phyloP scores from a whole-genome alignment of 441 rosid genomes.

The Heliophila coronopifolia region DNA sequence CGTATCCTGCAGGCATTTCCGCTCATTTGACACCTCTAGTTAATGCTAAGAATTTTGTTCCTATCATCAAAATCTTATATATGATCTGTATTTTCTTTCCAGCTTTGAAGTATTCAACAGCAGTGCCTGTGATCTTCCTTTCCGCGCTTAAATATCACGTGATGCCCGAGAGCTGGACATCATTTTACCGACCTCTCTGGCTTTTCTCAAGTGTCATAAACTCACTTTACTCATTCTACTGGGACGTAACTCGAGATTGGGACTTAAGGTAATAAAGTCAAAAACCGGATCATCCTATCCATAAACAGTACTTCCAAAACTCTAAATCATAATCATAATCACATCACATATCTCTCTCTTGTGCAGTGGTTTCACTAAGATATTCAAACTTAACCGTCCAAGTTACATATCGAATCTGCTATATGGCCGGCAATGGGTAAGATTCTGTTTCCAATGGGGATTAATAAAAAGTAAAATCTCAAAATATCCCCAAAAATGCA shows the following conservation, averaged over 20 bases:
- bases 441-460: constrained; percentile 9
- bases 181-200: constrained; percentile 62
- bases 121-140: constrained; percentile 68
- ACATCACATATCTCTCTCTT: not conserved
- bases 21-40: too few relatives aligned
- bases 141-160: constrained; percentile 71
- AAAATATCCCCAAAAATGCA: too few relatives aligned
- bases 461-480: too few relatives aligned
- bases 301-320: not conserved
- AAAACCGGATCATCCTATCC: not conserved
- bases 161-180: constrained; percentile 50
- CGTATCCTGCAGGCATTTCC: too few relatives aligned
- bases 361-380: constrained; percentile 54
- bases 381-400: constrained; percentile 61
- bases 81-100: constrained; percentile 23
- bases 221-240: constrained; percentile 70
- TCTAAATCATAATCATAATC: not conserved
- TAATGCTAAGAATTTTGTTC: too few relatives aligned
- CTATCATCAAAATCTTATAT: not conserved
- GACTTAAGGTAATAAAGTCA: constrained; percentile 52
- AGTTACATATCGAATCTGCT: constrained; percentile 37
- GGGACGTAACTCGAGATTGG: constrained; percentile 81
- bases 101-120: constrained; percentile 71
- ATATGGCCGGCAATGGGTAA: constrained; percentile 58
- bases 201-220: constrained; percentile 62